Conservation (phyloP, 768 basidiomycete genomes). For the Tulasnella sp. region DNA sequence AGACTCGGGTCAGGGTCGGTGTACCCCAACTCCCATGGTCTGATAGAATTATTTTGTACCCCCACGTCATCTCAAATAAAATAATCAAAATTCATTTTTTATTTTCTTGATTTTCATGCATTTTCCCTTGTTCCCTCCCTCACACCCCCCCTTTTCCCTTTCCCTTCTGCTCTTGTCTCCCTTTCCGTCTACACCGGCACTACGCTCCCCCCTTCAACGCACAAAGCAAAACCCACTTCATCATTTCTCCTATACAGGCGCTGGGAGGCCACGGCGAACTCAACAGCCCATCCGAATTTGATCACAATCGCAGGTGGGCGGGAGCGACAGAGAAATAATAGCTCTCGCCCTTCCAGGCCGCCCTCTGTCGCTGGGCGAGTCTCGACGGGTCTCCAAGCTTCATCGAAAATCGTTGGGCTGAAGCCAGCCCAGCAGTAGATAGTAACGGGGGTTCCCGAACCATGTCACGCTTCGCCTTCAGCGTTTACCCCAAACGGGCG, state of each 20-base stretch:
- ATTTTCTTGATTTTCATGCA: not conserved
- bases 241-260: not conserved
- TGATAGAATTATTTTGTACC: not conserved
- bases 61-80: not conserved
- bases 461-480: too few species aligned
- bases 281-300: not conserved
- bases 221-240: not conserved
- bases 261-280: constrained; percentile 3
- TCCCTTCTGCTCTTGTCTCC: not conserved
- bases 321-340: not conserved
- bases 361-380: not conserved
- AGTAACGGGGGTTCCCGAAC: too few species aligned
- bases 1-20: not conserved
- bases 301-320: not conserved
- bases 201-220: not conserved
- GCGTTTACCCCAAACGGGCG: too few species aligned
- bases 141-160: not conserved
- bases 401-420: too few species aligned
- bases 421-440: too few species aligned
- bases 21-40: not conserved
- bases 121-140: not conserved
- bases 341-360: not conserved
- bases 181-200: not conserved
- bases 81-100: not conserved
- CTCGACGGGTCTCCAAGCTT: not conserved